Conservation (phyloP, 2,329 filamentous ascomycete species). For the Blumeriella jaapii region DNA sequence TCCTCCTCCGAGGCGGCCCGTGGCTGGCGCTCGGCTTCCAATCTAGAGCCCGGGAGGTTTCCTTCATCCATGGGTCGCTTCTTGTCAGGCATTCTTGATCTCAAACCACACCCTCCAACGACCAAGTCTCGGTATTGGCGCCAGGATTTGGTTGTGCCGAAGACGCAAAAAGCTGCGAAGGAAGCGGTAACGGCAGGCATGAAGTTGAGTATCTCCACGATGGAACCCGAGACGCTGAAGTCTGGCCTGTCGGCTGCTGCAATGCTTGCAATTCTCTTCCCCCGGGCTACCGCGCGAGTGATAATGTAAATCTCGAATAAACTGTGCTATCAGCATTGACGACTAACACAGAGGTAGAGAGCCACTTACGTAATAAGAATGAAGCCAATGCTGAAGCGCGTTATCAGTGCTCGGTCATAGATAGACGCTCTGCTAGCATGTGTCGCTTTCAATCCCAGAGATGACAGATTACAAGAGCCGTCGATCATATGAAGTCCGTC, state of each 20-base stretch:
- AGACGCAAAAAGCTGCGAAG: constrained; percentile 30
- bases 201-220: constrained; percentile 28
- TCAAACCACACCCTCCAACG: constrained; percentile 13
- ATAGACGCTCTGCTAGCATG: too few species aligned
- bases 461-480: too few species aligned
- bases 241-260: constrained; percentile 26
- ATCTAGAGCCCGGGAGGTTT: too few species aligned
- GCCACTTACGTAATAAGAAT: constrained; percentile 27
- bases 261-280: constrained; percentile 24
- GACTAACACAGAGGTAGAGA: not conserved
- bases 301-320: constrained; percentile 31
- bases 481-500: constrained; percentile 12
- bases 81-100: constrained; percentile 3
- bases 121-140: constrained; percentile 22
- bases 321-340: constrained; percentile 14
- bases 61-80: constrained; percentile 3
- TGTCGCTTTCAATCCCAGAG: too few species aligned
- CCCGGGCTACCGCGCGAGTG: constrained; percentile 28
- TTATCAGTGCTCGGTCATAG: constrained; percentile 35
- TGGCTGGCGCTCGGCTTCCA: too few species aligned
- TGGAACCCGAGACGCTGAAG: constrained; percentile 25
- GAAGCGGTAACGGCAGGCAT: constrained; percentile 30
- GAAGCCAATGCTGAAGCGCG: constrained; percentile 35
- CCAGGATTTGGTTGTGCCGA: constrained; percentile 32
- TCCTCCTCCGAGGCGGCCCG: too few species aligned